These are phyloP conservation scores for Gossypium longicalyx DNA, from an alignment of 345 rosid species.

Conservation along the genomic window DNA sequence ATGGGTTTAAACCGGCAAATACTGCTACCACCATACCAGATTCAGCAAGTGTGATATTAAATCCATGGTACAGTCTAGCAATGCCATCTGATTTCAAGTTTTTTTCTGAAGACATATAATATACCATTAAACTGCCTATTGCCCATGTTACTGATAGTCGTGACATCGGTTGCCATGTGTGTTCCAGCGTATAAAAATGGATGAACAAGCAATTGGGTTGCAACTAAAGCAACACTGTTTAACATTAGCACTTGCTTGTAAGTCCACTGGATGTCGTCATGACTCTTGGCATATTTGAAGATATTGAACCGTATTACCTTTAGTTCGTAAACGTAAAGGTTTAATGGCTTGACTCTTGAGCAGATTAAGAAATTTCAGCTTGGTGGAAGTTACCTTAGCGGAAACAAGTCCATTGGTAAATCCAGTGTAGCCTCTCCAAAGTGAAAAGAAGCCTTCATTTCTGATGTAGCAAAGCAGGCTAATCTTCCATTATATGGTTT, in stretches of 20 bases:
- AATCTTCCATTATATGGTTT: slow-evolving; percentile 68
- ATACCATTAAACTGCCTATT: background rate
- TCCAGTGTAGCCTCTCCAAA: slow-evolving; percentile 77
- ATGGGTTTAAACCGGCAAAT: background rate
- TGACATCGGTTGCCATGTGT: background rate
- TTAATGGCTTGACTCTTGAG: background rate
- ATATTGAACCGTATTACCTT: background rate
- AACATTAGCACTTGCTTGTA: background rate
- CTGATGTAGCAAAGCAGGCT: slow-evolving; percentile 44
- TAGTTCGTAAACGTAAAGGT: background rate
- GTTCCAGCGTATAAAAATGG: background rate
- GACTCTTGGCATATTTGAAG: background rate
- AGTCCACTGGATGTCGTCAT: background rate
- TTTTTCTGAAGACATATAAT: background rate
- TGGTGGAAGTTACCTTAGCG: background rate
- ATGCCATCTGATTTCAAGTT: background rate
- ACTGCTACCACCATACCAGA: background rate
- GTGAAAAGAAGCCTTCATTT: slow-evolving; percentile 56
- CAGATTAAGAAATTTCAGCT: background rate
- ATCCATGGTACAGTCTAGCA: background rate
- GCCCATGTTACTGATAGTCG: background rate
- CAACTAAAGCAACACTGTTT: background rate
- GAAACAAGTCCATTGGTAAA: slow-evolving; percentile 34
- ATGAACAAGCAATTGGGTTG: background rate
- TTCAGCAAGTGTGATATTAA: background rate